Evolutionary conservation across 73 alveolate species (phyloP).

Genomic region (Urostyla sp.): DNA sequence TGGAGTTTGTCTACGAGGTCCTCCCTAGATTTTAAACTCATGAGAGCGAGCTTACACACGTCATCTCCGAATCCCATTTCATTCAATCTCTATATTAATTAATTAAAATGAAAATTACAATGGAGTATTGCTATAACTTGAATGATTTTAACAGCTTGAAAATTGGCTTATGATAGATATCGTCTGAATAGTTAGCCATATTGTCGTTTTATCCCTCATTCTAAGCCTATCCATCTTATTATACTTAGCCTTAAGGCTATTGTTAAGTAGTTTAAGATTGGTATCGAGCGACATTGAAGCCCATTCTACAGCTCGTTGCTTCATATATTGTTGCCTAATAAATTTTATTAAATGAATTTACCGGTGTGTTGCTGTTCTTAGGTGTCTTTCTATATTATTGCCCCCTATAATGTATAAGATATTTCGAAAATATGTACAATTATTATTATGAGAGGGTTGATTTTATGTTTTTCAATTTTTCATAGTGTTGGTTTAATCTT

Average conservation of each 20-base stretch:
- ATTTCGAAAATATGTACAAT: background rate
- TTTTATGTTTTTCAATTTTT: constrained; percentile 23
- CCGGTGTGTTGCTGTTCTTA: background rate
- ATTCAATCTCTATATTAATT: constrained; percentile 1
- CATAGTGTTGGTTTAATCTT: constrained; percentile 28
- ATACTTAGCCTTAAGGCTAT: background rate
- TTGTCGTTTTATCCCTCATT: background rate
- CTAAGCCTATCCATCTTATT: background rate
- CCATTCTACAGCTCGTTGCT: background rate
- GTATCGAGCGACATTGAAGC: constrained; percentile 4
- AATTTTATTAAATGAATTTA: background rate
- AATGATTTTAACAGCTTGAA: constrained; percentile 70
- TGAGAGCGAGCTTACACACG: constrained; percentile 39
- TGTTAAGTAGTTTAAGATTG: background rate
- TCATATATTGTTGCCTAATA: background rate
- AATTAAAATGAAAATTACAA: constrained; percentile 1
- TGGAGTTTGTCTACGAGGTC: constrained; percentile 27
- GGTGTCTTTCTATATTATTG: constrained; percentile 25
- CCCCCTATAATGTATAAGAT: background rate
- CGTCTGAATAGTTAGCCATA: too few relatives aligned
- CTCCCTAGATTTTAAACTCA: constrained; percentile 26
- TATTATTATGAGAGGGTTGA: constrained; percentile 10
- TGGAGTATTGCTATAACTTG: constrained; percentile 67
- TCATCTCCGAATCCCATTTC: constrained; percentile 64
- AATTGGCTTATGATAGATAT: constrained; percentile 57